phyloP scores from a whole-genome alignment of 768 basidiomycete genomes.

The Phlegmacium glaucopus region DNA sequence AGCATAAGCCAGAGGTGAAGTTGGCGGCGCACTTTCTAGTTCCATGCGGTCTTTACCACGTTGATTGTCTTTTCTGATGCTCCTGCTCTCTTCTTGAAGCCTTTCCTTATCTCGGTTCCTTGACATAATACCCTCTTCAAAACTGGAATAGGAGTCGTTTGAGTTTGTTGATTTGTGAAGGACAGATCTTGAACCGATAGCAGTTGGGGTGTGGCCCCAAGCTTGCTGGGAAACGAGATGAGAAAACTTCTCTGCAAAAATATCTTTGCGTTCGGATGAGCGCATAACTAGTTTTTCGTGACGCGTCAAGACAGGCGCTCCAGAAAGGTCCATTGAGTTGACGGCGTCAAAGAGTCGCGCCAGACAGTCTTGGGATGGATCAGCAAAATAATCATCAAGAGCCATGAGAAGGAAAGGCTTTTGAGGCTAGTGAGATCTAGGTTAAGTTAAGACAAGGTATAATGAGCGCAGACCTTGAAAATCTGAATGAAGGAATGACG shows the following conservation, averaged over 20 bases:
- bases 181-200: slow-evolving; percentile 21
- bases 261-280: slow-evolving; percentile 85
- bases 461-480: slow-evolving; percentile 67
- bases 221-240: slow-evolving; percentile 28
- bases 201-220: slow-evolving; percentile 22
- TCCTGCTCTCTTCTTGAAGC: slow-evolving; percentile 31
- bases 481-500: slow-evolving; percentile 93
- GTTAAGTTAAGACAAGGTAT: background rate
- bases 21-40: slow-evolving; percentile 32
- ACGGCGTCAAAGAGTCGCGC: slow-evolving; percentile 89
- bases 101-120: slow-evolving; percentile 32
- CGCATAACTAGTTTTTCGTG: slow-evolving; percentile 89
- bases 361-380: slow-evolving; percentile 88
- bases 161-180: slow-evolving; percentile 50
- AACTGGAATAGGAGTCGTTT: slow-evolving; percentile 61
- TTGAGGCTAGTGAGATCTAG: background rate
- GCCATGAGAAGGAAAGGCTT: slow-evolving; percentile 93
- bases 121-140: slow-evolving; percentile 64
- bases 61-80: slow-evolving; percentile 28
- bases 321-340: slow-evolving; percentile 86
- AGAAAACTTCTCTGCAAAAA: slow-evolving; percentile 84
- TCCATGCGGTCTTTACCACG: slow-evolving; percentile 29
- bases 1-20: slow-evolving; percentile 22
- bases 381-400: slow-evolving; percentile 89
- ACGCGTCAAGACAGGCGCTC: slow-evolving; percentile 72